These are phyloP conservation scores for Rhynchosporium secalis DNA, from an alignment of 2,329 filamentous ascomycete genomes.

Conservation along the genomic window DNA sequence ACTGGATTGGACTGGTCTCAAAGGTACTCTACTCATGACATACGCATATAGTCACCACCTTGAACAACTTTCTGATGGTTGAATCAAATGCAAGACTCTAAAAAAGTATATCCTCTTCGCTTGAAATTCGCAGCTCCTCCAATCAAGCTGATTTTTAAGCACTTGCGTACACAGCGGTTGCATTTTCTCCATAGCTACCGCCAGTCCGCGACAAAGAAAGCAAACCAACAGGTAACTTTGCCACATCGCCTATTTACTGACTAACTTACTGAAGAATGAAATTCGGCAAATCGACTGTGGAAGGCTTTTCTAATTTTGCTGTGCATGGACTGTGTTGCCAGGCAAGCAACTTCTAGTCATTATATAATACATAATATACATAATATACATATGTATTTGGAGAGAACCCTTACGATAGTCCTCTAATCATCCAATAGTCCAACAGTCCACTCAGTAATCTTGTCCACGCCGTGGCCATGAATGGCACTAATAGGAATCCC, in stretches of 20 bases:
- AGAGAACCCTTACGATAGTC: not conserved
- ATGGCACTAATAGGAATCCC: slow-evolving; percentile 90
- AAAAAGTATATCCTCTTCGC: too few species aligned
- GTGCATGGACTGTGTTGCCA: too few species aligned
- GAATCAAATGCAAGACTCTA: too few species aligned
- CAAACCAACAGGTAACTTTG: not conserved
- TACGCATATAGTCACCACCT: too few species aligned
- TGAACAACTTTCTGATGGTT: too few species aligned
- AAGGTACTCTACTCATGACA: too few species aligned
- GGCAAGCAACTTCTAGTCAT: not conserved
- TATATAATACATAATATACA: not conserved
- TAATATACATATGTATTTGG: not conserved
- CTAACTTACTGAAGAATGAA: not conserved
- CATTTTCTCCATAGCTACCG: not conserved
- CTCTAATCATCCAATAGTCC: slow-evolving; percentile 52
- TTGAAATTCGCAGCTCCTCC: too few species aligned
- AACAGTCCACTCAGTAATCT: slow-evolving; percentile 71
- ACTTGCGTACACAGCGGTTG: not conserved
- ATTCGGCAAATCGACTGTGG: not conserved
- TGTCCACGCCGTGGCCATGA: slow-evolving; percentile 76
- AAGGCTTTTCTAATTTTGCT: too few species aligned
- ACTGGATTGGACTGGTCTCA: too few species aligned
- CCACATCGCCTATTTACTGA: not conserved
- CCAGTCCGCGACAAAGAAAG: not conserved
- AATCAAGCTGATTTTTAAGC: too few species aligned